Evolutionary conservation across 2,329 filamentous ascomycete genomes (phyloP), one percentile per base, ranked within the genome.

Genomic region (Cladophialophora exuberans): DNA sequence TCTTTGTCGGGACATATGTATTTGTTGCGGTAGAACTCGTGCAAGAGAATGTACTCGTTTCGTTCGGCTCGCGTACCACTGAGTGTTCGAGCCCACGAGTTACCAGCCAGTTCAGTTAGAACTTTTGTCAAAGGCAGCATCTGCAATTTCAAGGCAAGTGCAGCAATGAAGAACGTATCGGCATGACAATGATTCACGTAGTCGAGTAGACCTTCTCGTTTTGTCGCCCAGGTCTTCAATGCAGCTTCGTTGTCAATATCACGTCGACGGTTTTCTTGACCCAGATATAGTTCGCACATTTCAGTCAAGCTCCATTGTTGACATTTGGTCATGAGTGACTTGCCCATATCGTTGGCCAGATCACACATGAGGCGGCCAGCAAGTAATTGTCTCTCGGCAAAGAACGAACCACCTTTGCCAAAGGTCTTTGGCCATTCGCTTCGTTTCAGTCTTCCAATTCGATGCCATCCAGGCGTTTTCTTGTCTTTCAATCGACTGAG

Each of bases 1-100:
- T 90, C 86, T 74, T 99, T 99, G 76, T 99, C 95, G 0, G 94
- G 94, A 69, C 91, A 97, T 57, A 99, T 97, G 69, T 96, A 99
- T 72, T 97, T 97, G 74, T 94, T 97, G 60, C 88, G 87, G 70
- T 97, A 83, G 69, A 99, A 99, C 67, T 97, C 93, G 65, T 99
- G 94, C 4, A 99, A 83, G 69, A 99, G 69, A 90, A 99, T 99
- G 80, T 96, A 99, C 75, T 99, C 94, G 74, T 99, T 99, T 30
- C 94, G 89, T 76, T 99, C 94, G 6, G 94, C 94, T 69, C 94
- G 87, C 17, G 94, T 99, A 72, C 94, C 94, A 31, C 90, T 97
- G 35, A 99, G 78, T 2, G 94, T 99, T 69, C 94, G 86, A 51
- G 93, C 93, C 94, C 94, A 99, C 1, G 94, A 97, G 72, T 99